Base-by-base conservation (phyloP, 495 filamentous ascomycete species). In the Evernia prunastri region DNA sequence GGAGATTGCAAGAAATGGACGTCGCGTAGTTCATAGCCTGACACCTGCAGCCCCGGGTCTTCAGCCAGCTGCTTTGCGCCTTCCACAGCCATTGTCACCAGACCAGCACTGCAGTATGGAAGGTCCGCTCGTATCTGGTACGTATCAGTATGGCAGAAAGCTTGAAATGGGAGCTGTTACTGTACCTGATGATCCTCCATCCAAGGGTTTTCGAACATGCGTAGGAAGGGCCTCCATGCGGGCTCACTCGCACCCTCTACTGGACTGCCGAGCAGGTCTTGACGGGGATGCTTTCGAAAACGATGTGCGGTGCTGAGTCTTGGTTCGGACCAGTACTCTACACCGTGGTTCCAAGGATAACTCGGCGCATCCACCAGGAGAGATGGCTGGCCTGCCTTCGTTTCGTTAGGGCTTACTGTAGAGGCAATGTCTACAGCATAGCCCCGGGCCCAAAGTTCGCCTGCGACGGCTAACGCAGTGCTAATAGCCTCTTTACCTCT, bases 1-100 rank as follows among this genome's bases (percentile, higher is more conserved):
- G 25, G 25, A 12, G 3, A 6, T 51, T 51, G 23, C 13, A 15
- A 12, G 11, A 60, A 40, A 47, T 49, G n/a, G 3, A 60, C 42
- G 27, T 60, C 58, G 4, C 58, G 37, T 42, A 60, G 10, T n/a
- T 60, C 29, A 39, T 42, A 60, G 58, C 58, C 58, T 10, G 35
- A 47, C 17, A 47, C 42, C n/a, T 11, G 35, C 25, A 51, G 18
- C 1, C 23, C 47, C 25, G 5, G 3, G 12, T 51, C 47, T 29
- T 51, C 47, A 29, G 47, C 47, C 23, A 51, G 47, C 25, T 51
- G 47, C 47, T 51, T 51, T 51, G 49, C 53, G 40, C 82, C 83
- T 65, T 88, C 86, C 1, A 87, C 69, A 1, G 81, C 84, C 79
- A 86, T 86, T 12, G 76, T 70, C 51, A 87, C 67, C 64, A 81